Evolutionary conservation across 345 rosid species (phyloP), one percentile per base, ranked within the genome.

Genomic region (Eucalyptus polybractea): DNA sequence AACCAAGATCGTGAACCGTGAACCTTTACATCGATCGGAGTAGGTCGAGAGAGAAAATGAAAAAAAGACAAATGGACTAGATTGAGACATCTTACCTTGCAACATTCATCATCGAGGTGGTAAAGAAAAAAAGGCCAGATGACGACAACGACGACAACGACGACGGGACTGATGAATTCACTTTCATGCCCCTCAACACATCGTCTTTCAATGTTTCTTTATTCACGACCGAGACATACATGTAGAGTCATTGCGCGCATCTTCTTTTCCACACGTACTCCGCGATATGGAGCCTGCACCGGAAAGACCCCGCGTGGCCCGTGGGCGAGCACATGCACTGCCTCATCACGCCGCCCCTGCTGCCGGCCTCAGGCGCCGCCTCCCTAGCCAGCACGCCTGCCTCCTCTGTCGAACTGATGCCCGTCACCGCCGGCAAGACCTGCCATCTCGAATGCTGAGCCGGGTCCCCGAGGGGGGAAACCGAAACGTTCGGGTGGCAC

Each of bases 321-420:
- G 91, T 90, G 50, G 91, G 91, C 50, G 89, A 90, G 88, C 91
- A 90, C 54, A 65, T 2, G 89, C 91, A 90, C 89, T 13, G 81
- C 89, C 80, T 88, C 65, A 21, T 37, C 56, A 14, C 87, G 58
- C 93, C 67, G 13, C 87, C 93, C 10, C 90, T 91, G 16, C 60
- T 88, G 40, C 86, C 89, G 49, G 90, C 88, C 7, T 22, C 90
- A 62, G 56, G 90, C 67, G 53, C 86, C 37, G 19, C 86, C 62
- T 56, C 89, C 72, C 88, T 69, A 24, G 33, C 14, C 15, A 47
- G 89, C 27, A 17, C 85, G 0, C 7, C 83, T 2, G n/a, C 88
- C 25, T 47, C 50, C 58, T 0, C 87, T 31, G 56, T 33, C 22
- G 83, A 24, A 33, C 51, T 65, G 6, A 47, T 13, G 13, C 31